Evolutionary conservation across 345 rosid species (phyloP).

Genomic region (Pugionium dolabratum): DNA sequence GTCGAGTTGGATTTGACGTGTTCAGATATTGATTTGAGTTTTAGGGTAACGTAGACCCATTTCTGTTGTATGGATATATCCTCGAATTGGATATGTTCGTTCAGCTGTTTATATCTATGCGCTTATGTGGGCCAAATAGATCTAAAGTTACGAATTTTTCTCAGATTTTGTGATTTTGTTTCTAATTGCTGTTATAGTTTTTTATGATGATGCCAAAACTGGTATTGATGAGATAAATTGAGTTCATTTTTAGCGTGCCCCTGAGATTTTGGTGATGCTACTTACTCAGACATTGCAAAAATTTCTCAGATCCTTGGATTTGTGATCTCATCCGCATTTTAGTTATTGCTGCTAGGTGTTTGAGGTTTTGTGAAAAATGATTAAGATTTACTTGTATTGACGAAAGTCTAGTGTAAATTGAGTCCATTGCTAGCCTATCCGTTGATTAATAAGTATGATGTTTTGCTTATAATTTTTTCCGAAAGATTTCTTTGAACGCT

Average conservation of each 20-base stretch:
- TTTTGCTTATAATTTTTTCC: neutral
- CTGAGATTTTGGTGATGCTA: neutral
- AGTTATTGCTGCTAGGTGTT: neutral
- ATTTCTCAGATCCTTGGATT: neutral
- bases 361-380: neutral
- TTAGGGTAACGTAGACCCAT: conserved; percentile 21
- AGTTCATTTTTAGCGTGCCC: neutral
- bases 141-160: no score
- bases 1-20: conserved; percentile 7
- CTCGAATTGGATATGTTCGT: conserved; percentile 10
- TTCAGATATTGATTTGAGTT: neutral
- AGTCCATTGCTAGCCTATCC: neutral
- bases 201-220: neutral
- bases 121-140: neutral
- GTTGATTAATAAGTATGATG: neutral
- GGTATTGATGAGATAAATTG: neutral
- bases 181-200: neutral
- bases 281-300: neutral
- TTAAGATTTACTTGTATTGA: neutral
- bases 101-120: conserved; percentile 18
- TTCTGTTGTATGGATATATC: neutral
- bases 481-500: neutral
- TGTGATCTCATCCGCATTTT: conserved; percentile 5
- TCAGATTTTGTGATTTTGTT: neutral
- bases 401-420: conserved; percentile 16